These are phyloP conservation scores for Magnolia changhungtana DNA, from an alignment of 164 flowering plant genomes.

Conservation along the genomic window DNA sequence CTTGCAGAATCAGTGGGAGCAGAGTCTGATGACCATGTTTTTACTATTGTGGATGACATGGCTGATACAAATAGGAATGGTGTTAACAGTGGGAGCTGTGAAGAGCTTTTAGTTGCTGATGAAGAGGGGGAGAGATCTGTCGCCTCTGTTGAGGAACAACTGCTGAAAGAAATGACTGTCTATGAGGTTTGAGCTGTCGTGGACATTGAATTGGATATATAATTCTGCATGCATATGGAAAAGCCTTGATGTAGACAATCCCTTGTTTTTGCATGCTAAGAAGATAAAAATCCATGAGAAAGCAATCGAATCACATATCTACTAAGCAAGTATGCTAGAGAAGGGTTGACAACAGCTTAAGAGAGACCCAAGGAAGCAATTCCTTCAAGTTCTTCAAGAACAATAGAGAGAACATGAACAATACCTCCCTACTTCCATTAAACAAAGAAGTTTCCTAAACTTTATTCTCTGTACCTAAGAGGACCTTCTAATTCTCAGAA, in stretches of 20 bases:
- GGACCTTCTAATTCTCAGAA: too few relatives aligned
- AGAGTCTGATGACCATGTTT: conserved; percentile 51
- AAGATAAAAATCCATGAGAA: too few relatives aligned
- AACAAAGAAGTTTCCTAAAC: too few relatives aligned
- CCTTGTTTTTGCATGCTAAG: too few relatives aligned
- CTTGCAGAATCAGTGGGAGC: conserved; percentile 55
- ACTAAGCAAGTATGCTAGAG: too few relatives aligned
- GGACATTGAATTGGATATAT: background rate
- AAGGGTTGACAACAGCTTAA: too few relatives aligned
- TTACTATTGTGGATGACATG: conserved; percentile 65
- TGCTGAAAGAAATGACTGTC: conserved; percentile 89
- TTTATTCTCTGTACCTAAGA: too few relatives aligned
- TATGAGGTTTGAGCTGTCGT: conserved; percentile 60
- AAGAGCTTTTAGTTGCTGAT: conserved; percentile 71
- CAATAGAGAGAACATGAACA: too few relatives aligned
- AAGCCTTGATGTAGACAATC: background rate
- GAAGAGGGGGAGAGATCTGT: conserved; percentile 81
- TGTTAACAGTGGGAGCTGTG: conserved; percentile 39
- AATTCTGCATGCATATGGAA: background rate
- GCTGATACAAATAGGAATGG: conserved; percentile 52
- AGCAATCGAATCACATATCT: too few relatives aligned
- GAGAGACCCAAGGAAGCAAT: too few relatives aligned
- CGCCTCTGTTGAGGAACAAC: conserved; percentile 84
- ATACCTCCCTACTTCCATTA: too few relatives aligned
- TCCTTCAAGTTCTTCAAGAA: too few relatives aligned